Base-by-base conservation (phyloP, 768 basidiomycete genomes). In the Mycena kentingensis region DNA sequence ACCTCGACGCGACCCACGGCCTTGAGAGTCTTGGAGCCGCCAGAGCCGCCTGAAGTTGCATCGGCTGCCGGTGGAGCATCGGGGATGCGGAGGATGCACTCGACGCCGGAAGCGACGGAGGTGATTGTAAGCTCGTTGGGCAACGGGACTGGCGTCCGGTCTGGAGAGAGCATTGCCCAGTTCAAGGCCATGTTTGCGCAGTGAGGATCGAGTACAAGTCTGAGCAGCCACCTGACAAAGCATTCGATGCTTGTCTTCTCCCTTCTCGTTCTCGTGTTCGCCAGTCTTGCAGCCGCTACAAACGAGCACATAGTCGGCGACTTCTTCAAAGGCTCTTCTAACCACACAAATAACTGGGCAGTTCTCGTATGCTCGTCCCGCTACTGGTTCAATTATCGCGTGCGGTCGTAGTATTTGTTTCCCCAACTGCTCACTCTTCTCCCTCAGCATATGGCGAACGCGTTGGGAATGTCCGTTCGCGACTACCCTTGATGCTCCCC, bases 301-400 rank as follows among this genome's bases (percentile, higher is more conserved):
- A 70, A 75, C 29, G 73, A 75, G 51, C 68, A 73, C 26, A 65
- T 69, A 25, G 73, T 77, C 26, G 64, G 67, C 29, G 68, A 77
- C 28, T 82, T 83, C 66, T 81, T 83, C 61, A 66, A 62, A 6
- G 66, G 56, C 27, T 60, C 61, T 7, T 77, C 77, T 15, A 67
- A 67, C 26, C 93, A 97, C 66, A 97, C 96, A 5, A 99, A 98
- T 66, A 98, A 98, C 68, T 99, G 97, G 97, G 97, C 97, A 2
- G 95, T 99, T 5, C 76, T 98, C 29, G 95, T 98, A 4, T 95
- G 90, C 62, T 80, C 97, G 1, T 97, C 94, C 5, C 68, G 95
- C 51, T 96, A 95, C 67, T 98, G 95, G 95, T 99, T 99, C 78
- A 99, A 99, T 67, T 99, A 99, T 65, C 77, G 96, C 36, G 96